Base-by-base conservation (phyloP, 1,284 basidiomycete genomes). In the Porodaedalea pini region DNA sequence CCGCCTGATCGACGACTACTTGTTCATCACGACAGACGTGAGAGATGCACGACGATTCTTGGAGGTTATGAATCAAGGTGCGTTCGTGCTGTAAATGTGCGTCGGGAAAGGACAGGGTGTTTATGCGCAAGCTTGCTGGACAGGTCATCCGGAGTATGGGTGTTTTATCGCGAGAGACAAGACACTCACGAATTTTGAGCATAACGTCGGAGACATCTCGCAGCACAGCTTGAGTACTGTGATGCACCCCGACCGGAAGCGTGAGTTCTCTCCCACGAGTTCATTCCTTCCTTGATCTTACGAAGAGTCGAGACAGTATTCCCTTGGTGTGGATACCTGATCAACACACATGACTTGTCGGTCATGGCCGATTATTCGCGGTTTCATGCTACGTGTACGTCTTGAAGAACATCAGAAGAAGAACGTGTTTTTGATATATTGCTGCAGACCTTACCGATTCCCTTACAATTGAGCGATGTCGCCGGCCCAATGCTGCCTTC, bases 1-100 rank as follows among this genome's bases (percentile, higher is more conserved):
- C 51, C 80, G 97, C 51, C 81, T 95, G 61, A 88, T 96, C 23
- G 97, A 99, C 66, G 97, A 99, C 69, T 99, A 98, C 67, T 74
- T 99, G 23, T 88, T 91, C 64, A 77, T 99, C 54, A 93, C 94
- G 2, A 88, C 91, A 1, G 80, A 80, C 59, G 74, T 75, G 1
- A 53, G 63, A 1, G 79, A 82, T 60, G 97, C 96, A 0, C 74
- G 69, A 34, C 73, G 71, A 0, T 98, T 98, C 70, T 73, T 98
- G 43, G 70, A 79, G 4, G 79, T 79, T 62, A 97, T 99, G 92
- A 75, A 81, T n/a, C 65, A 78, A 67, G 95, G 91, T 81, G 60
- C 55, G 67, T 61, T 51, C 45, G 5, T 17, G 11, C 13, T 27
- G 19, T 15, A 17, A n/a, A n/a, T n/a, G n/a, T n/a, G n/a, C n/a